Evolutionary conservation across 495 filamentous ascomycete species (phyloP), one percentile per base, ranked within the genome.

Genomic region (Darksidea phi): DNA sequence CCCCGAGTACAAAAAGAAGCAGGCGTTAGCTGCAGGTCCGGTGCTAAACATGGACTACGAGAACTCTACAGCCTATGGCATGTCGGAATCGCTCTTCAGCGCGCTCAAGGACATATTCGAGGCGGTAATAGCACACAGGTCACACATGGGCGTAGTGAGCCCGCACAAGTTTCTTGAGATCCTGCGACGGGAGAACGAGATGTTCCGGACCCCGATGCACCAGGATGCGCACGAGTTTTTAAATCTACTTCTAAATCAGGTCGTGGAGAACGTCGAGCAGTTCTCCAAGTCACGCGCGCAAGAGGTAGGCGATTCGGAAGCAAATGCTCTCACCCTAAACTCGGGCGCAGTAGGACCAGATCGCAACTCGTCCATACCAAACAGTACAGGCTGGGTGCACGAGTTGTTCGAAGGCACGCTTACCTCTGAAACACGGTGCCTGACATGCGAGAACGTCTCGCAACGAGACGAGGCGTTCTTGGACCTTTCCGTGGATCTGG

Each of bases 151-250:
- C 10, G 89, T 98, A 7, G 81, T 96, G n/a, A 94, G 89, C 68
- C 94, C 94, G 2, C 86, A 91, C 57, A 86, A 91, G 66, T 97
- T 98, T 62, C 76, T 98, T 48, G 95, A 97, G 71, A 89, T 97
- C 11, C 82, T 98, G 62, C 88, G 91, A 70, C 82, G 89, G 25
- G 90, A 97, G 63, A 92, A 97, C 70, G 95, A 97, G 72, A 95
- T 96, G 91, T 98, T 97, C 66, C 88, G 91, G 48, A 88, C 88
- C 37, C 86, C 91, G 21, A 95, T 96, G 88, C 94, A 98, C 73
- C 94, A 98, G 74, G 94, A 98, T 76, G 94, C 94, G 6, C 94
- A 98, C 69, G 94, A 98, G 65, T 98, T 98, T 68, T 82, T 97
- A 60, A 96, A 95, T 60, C 79, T 96, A 13, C 82, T 98, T 1